Conservation (phyloP, 1,284 basidiomycete species). For the Ceratobasidium sp. region DNA sequence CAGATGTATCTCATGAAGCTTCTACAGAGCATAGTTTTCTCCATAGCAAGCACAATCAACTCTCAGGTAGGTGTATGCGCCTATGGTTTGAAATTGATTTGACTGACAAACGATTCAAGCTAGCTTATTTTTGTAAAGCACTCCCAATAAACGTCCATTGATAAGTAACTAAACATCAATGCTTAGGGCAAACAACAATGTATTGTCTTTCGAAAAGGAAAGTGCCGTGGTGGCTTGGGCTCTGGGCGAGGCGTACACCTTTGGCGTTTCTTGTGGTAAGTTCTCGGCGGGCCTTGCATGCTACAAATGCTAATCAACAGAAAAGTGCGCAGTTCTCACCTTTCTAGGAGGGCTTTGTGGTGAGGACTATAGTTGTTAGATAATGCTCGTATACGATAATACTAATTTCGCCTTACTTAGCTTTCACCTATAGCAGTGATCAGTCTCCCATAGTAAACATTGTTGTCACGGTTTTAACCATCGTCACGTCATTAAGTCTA, state of each 20-base stretch:
- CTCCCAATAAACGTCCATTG: too few relatives aligned
- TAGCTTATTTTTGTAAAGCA: conserved; percentile 48
- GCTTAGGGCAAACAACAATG: conserved; percentile 65
- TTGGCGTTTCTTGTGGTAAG: conserved; percentile 25
- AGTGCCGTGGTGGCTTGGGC: conserved; percentile 82
- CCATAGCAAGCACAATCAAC: conserved; percentile 82
- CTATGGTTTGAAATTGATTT: too few relatives aligned
- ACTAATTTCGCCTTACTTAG: not conserved
- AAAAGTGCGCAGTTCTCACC: conserved; percentile 44
- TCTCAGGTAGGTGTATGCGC: conserved; percentile 63
- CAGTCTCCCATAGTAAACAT: conserved; percentile 23
- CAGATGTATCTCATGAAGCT: too few relatives aligned
- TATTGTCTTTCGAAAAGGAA: conserved; percentile 74
- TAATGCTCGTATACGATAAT: not conserved
- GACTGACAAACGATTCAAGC: not conserved
- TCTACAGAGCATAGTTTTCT: conserved; percentile 68
- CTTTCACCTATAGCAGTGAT: conserved; percentile 44
- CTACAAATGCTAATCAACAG: not conserved
- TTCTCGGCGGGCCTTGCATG: not conserved
- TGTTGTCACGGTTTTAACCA: conserved; percentile 46
- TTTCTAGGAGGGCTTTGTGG: conserved; percentile 49
- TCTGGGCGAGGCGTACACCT: conserved; percentile 69
- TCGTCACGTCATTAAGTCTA: conserved; percentile 43
- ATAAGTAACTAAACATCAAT: not conserved
- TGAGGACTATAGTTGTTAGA: conserved; percentile 1